A percentile compares a stretch with the other conserved stretches of the same genome.
phyloP scores from a whole-genome alignment of 768 basidiomycete species.

The Russula sp. region DNA sequence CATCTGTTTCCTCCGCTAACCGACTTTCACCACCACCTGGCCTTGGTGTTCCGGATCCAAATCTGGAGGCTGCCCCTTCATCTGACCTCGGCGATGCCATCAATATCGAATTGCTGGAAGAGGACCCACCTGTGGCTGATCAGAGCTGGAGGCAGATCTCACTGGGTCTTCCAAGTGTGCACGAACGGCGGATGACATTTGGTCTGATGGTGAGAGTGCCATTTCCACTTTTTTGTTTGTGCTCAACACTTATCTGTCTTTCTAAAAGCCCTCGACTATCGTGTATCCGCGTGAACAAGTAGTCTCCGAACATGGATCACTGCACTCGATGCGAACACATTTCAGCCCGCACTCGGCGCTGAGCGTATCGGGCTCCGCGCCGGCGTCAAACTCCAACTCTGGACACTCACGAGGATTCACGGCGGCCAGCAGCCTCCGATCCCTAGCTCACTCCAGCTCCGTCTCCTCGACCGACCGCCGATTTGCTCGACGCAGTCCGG shows the following conservation, averaged over 20 bases:
- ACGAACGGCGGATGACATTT: conserved; percentile 47
- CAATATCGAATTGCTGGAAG: conserved; percentile 57
- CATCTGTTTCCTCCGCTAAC: conserved; percentile 31
- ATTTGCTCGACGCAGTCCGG: conserved; percentile 13
- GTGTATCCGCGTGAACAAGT: conserved; percentile 36
- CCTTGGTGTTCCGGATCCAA: conserved; percentile 28
- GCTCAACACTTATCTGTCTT: background rate
- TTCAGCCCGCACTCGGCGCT: conserved; percentile 40
- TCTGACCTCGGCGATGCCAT: conserved; percentile 26
- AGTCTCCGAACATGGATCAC: conserved; percentile 55
- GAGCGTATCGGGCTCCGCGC: conserved; percentile 44
- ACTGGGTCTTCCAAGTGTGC: conserved; percentile 27
- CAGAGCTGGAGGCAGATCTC: conserved; percentile 56
- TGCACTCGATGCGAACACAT: conserved; percentile 57
- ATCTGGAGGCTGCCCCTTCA: conserved; percentile 22
- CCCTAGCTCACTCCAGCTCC: conserved; percentile 44
- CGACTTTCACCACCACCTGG: conserved; percentile 31
- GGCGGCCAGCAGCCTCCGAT: conserved; percentile 30
- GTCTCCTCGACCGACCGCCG: conserved; percentile 47
- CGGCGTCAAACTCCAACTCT: conserved; percentile 44
- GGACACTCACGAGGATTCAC: conserved; percentile 28
- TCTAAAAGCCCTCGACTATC: conserved; percentile 34
- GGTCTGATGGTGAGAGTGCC: conserved; percentile 50
- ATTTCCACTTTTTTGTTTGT: background rate
- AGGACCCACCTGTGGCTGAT: conserved; percentile 56